Percentiles rank a stretch among this genome's conserved stretches.
These are phyloP conservation scores for Xylariaceae sp. DNA, from an alignment of 2,329 filamentous ascomycete species.

Conservation along the genomic window DNA sequence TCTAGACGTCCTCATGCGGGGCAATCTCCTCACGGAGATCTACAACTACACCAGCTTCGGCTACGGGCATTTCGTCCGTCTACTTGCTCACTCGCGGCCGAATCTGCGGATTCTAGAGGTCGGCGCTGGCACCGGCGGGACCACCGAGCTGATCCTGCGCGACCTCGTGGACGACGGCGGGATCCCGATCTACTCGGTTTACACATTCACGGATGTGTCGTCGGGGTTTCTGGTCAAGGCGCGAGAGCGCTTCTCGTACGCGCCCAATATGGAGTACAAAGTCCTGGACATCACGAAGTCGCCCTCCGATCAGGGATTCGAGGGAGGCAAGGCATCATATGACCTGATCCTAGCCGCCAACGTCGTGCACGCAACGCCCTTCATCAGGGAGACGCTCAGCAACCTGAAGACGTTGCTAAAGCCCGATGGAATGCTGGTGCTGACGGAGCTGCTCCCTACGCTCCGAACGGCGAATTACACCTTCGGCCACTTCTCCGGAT, in stretches of 20 bases:
- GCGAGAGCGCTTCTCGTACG: conserved; percentile 28
- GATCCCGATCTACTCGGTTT: conserved; percentile 24
- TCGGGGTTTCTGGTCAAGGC: conserved; percentile 35
- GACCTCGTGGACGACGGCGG: conserved; percentile 24
- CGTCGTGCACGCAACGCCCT: conserved; percentile 35
- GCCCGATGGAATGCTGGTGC: conserved; percentile 36
- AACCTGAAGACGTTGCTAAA: conserved; percentile 34
- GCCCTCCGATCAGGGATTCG: conserved; percentile 37
- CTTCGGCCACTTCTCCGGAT: conserved; percentile 39
- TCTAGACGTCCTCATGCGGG: conserved; percentile 37
- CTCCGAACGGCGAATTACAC: conserved; percentile 35
- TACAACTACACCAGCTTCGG: conserved; percentile 31
- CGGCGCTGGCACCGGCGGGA: conserved; percentile 33
- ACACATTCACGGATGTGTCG: conserved; percentile 35
- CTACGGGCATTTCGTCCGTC: conserved; percentile 26
- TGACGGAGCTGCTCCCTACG: conserved; percentile 34
- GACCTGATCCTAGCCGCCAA: conserved; percentile 32
- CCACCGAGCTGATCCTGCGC: conserved; percentile 31
- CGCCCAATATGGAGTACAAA: conserved; percentile 32
- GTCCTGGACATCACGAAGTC: conserved; percentile 36
- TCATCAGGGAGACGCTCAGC: conserved; percentile 24
- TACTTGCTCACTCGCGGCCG: conserved; percentile 15
- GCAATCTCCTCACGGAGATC: conserved; percentile 35
- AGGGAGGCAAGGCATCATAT: conserved; percentile 25
- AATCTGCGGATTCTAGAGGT: conserved; percentile 30